A percentile compares a stretch with the other conserved stretches of the same genome.
phyloP scores from a whole-genome alignment of 2,329 filamentous ascomycete species.

The Fusarium fujikuroi region DNA sequence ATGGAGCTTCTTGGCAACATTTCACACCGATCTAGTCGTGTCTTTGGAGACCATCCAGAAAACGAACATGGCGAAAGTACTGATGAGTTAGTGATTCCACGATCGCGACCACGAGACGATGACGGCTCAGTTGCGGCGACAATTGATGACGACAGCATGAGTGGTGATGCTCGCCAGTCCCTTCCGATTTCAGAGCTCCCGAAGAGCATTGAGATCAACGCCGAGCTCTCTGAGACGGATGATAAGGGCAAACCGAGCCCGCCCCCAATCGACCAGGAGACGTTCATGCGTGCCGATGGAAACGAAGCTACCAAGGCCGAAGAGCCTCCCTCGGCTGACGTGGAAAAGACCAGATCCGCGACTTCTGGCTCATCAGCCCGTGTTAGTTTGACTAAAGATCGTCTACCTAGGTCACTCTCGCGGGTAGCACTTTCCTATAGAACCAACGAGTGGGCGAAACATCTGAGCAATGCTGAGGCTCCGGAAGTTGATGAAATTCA shows the following conservation, averaged over 20 bases:
- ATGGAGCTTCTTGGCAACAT: conserved; percentile 56
- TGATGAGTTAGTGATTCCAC: conserved; percentile 58
- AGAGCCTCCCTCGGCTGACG: conserved; percentile 28
- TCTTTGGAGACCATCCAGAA: conserved; percentile 27
- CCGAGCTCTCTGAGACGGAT: conserved; percentile 48
- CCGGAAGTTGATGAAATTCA: conserved; percentile 73
- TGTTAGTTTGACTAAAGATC: conserved; percentile 66
- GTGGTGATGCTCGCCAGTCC: conserved; percentile 52
- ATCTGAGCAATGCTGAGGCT: conserved; percentile 79
- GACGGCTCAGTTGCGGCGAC: conserved; percentile 67
- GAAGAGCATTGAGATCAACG: conserved; percentile 54
- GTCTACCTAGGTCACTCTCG: conserved; percentile 77
- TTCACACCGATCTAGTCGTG: conserved; percentile 50
- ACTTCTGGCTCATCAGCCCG: conserved; percentile 56
- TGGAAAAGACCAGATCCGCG: conserved; percentile 54
- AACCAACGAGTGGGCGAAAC: conserved; percentile 97
- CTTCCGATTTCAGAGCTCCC: conserved; percentile 36
- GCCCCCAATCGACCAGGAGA: conserved; percentile 8
- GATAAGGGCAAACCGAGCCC: conserved; percentile 32
- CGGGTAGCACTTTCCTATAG: conserved; percentile 84
- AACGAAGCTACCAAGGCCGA: conserved; percentile 11
- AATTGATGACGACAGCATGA: conserved; percentile 62
- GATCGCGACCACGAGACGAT: conserved; percentile 51
- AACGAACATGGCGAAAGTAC: conserved; percentile 51
- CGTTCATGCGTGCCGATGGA: conserved; percentile 13